Evolutionary conservation across 371 early-diverging fungal species (phyloP).

Genomic region (Sporodiniella umbellata): DNA sequence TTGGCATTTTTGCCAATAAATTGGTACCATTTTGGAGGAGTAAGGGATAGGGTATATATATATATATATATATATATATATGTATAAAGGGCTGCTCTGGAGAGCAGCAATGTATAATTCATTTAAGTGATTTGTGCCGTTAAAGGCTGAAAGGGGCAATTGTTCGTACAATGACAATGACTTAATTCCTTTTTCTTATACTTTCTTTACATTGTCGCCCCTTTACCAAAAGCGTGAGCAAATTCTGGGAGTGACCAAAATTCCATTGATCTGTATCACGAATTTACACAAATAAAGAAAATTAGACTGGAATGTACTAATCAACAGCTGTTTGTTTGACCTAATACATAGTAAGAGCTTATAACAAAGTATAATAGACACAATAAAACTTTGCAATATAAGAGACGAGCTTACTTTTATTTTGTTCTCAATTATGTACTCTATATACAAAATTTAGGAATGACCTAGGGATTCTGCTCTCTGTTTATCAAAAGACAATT

Average conservation of each 20-base stretch:
- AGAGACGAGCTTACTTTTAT: neutral
- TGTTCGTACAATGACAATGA: too few species aligned
- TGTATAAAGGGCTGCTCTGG: too few species aligned
- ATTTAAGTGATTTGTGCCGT: too few species aligned
- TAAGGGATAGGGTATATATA: too few species aligned
- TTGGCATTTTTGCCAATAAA: too few species aligned
- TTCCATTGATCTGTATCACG: neutral
- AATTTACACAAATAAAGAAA: conserved; percentile 4
- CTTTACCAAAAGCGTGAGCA: neutral
- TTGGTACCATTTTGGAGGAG: too few species aligned
- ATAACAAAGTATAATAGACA: neutral
- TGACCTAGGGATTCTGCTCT: neutral
- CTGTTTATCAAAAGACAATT: neutral
- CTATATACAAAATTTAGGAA: neutral
- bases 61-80: too few species aligned
- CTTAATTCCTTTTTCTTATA: neutral
- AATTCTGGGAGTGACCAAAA: conserved; percentile 3
- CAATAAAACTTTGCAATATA: neutral
- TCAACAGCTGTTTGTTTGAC: neutral
- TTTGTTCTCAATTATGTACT: neutral
- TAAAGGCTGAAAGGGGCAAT: too few species aligned
- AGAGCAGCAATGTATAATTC: too few species aligned
- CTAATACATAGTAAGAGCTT: neutral
- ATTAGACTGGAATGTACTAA: conserved; percentile 1
- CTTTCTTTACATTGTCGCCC: neutral